Evolutionary conservation across 208 protist species (phyloP).

Genomic region (Leishmania mexicana): DNA sequence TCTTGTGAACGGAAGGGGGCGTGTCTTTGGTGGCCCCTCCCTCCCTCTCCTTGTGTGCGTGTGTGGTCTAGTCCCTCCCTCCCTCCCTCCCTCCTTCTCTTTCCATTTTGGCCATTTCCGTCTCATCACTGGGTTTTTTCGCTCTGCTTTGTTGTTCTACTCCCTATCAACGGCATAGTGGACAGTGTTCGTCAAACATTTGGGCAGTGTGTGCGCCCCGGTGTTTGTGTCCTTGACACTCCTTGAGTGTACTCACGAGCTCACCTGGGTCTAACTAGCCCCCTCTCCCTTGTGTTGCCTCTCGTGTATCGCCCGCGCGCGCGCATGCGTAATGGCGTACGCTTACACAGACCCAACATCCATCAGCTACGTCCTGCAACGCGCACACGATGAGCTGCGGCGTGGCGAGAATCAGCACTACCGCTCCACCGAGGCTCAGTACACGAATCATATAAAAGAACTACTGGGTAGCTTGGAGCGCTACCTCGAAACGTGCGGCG

Average conservation of each 20-base stretch:
- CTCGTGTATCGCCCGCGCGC: too few species aligned
- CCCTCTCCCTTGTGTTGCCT: background rate
- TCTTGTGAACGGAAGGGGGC: background rate
- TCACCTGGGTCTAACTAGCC: background rate
- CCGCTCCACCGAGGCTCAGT: constrained; percentile 19
- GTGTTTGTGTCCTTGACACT: background rate
- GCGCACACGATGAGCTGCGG: constrained; percentile 23
- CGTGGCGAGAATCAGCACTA: constrained; percentile 30
- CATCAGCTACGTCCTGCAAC: constrained; percentile 34
- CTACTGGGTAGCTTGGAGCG: constrained; percentile 30
- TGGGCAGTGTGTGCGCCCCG: background rate
- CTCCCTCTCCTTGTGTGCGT: too few species aligned
- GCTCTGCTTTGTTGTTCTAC: background rate
- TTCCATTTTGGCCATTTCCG: background rate
- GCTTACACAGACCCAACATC: constrained; percentile 26
- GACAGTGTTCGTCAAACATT: background rate
- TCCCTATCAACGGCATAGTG: background rate
- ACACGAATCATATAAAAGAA: constrained; percentile 29
- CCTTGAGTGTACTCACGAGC: background rate
- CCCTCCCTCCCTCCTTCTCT: background rate
- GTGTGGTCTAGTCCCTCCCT: background rate
- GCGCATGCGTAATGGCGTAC: constrained; percentile 21
- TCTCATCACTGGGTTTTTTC: background rate
- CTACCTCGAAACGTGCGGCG: constrained; percentile 36
- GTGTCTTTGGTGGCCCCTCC: background rate